These are phyloP conservation scores for Kokia cookei DNA, from an alignment of 441 rosid species.

Conservation along the genomic window DNA sequence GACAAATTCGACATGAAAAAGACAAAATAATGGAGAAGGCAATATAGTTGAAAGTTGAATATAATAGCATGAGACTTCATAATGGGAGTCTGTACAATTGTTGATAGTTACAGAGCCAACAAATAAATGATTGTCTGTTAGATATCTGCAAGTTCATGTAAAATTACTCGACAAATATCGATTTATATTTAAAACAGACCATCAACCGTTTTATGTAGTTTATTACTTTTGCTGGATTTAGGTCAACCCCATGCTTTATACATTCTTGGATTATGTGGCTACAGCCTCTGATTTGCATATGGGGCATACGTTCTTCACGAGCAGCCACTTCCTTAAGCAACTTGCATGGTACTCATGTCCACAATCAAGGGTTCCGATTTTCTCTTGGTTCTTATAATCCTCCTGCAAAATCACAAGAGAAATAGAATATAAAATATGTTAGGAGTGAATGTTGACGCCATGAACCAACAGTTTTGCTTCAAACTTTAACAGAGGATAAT, in stretches of 20 bases:
- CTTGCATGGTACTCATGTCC: conserved; percentile 75
- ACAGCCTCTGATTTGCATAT: conserved; percentile 84
- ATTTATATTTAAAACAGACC: conserved; percentile 14
- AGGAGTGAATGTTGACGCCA: neutral
- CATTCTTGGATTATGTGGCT: conserved; percentile 17
- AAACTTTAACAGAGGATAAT: neutral
- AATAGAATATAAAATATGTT: neutral
- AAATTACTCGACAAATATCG: conserved; percentile 27
- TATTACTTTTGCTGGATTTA: conserved; percentile 2
- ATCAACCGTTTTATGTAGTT: conserved; percentile 9
- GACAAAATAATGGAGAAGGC: neutral
- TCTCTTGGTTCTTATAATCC: conserved; percentile 43
- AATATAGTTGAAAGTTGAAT: conserved; percentile 6
- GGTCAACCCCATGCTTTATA: neutral
- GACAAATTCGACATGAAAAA: neutral
- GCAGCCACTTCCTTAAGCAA: conserved; percentile 88
- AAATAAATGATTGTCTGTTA: conserved; percentile 31
- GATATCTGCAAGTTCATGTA: conserved; percentile 50
- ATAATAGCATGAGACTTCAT: conserved; percentile 19
- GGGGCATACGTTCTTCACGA: conserved; percentile 79
- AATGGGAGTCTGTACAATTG: conserved; percentile 51
- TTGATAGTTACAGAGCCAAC: conserved; percentile 34
- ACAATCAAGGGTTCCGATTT: conserved; percentile 60
- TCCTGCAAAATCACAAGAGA: conserved; percentile 38
- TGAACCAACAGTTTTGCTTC: neutral